Conservation (phyloP, 805 yeast species). For the Barnettozyma wickerhamii region DNA sequence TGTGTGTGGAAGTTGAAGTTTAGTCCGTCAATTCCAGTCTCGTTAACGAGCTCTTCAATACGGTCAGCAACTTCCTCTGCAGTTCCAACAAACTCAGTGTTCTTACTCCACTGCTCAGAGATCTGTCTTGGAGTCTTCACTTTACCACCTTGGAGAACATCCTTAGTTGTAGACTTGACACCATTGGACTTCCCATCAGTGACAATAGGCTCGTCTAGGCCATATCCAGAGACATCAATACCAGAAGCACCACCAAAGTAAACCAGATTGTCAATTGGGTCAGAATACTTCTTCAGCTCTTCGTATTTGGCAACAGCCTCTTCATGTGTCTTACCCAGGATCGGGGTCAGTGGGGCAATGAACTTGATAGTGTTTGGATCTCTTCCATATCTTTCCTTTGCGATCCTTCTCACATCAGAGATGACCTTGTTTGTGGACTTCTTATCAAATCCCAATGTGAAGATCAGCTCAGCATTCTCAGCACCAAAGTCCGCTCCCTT, state of each 20-base stretch:
- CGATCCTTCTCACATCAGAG: conserved; percentile 28
- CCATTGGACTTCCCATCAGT: conserved; percentile 16
- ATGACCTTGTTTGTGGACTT: conserved; percentile 25
- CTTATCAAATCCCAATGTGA: conserved; percentile 32
- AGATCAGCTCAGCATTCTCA: conserved; percentile 39
- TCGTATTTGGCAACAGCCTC: conserved; percentile 35
- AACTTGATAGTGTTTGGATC: conserved; percentile 37
- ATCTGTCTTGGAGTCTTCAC: conserved; percentile 10
- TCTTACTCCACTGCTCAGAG: conserved; percentile 21
- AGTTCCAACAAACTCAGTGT: conserved; percentile 28
- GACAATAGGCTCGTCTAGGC: conserved; percentile 37
- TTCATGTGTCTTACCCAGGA: conserved; percentile 36
- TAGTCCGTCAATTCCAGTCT: conserved; percentile 39
- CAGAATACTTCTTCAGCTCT: conserved; percentile 29
- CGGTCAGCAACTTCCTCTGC: conserved; percentile 37
- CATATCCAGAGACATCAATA: conserved; percentile 37
- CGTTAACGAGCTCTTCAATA: conserved; percentile 35
- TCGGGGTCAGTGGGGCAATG: conserved; percentile 30
- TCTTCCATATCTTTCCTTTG: conserved; percentile 31
- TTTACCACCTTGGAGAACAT: not conserved
- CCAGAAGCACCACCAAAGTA: conserved; percentile 44
- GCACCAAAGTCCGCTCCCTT: conserved; percentile 41
- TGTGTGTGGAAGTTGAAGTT: conserved; percentile 35
- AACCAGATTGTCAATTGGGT: conserved; percentile 35
- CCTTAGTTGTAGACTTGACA: not conserved